Conservation (phyloP, 2,329 filamentous ascomycete species). For the Madurella mycetomatis region DNA sequence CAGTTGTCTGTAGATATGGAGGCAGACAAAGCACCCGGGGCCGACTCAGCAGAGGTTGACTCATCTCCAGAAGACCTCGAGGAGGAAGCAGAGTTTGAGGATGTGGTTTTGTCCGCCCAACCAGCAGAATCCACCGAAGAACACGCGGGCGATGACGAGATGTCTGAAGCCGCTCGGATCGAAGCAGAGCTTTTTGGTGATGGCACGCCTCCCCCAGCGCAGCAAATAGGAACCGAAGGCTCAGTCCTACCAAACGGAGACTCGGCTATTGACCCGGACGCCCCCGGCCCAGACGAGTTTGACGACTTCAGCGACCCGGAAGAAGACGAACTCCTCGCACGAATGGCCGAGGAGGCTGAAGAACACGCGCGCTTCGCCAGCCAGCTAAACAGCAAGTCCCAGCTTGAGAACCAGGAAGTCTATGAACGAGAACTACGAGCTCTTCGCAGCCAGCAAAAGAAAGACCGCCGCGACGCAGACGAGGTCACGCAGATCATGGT, state of each 20-base stretch:
- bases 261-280: conserved; percentile 27
- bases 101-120: conserved; percentile 28
- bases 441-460: conserved; percentile 89
- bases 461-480: conserved; percentile 90
- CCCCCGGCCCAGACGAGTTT: conserved; percentile 58
- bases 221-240: conserved; percentile 26
- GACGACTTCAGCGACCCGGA: conserved; percentile 80
- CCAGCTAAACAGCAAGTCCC: conserved; percentile 72
- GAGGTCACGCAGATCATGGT: conserved; percentile 97
- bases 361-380: conserved; percentile 92
- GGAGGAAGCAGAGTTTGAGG: conserved; percentile 35
- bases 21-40: neutral
- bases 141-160: conserved; percentile 13
- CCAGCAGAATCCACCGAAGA: conserved; percentile 2
- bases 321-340: conserved; percentile 81
- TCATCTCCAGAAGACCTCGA: conserved; percentile 19
- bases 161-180: conserved; percentile 27
- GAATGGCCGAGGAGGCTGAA: conserved; percentile 84
- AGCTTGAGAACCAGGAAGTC: conserved; percentile 65
- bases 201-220: conserved; percentile 20
- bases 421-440: conserved; percentile 86
- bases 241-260: conserved; percentile 23
- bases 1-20: neutral
- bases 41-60: neutral
- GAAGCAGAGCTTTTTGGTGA: conserved; percentile 28